Percentiles rank a stretch among this genome's conserved stretches.
Evolutionary conservation across 2,329 filamentous ascomycete genomes (phyloP).

Genomic region (Sporothrix variecibatus): DNA sequence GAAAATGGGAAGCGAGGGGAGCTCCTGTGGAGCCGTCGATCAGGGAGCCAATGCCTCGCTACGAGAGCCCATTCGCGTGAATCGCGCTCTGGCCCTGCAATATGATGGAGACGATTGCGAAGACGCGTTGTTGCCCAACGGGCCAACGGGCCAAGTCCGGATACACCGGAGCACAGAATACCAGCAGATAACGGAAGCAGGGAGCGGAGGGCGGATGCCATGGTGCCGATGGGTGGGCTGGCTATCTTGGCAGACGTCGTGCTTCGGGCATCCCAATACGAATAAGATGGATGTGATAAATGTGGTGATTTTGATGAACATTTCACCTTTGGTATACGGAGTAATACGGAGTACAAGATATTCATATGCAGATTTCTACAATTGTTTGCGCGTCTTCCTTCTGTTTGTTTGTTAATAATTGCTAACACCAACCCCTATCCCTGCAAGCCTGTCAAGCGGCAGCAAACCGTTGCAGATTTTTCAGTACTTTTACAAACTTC

Average conservation of each 20-base stretch:
- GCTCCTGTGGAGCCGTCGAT: slow-evolving; percentile 18
- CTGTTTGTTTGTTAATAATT: neutral
- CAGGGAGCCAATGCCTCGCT: neutral
- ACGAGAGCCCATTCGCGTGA: neutral
- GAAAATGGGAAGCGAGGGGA: neutral
- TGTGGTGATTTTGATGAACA: neutral
- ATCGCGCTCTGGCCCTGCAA: neutral
- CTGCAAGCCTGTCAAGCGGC: neutral
- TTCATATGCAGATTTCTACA: neutral
- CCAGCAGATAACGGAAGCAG: neutral
- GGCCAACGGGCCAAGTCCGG: neutral
- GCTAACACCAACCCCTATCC: neutral
- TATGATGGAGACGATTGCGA: neutral
- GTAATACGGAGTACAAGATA: too few relatives aligned
- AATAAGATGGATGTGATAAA: neutral
- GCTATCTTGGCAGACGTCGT: neutral
- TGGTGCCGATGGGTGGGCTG: neutral
- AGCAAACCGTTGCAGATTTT: neutral
- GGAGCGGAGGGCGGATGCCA: slow-evolving; percentile 1
- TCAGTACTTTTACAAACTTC: neutral
- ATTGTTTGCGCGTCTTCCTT: neutral
- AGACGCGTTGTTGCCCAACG: neutral
- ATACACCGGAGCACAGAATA: neutral
- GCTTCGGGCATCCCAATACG: neutral
- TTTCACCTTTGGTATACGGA: too few relatives aligned